These are phyloP conservation scores for Misopates orontium DNA, from an alignment of 257 asterid genomes.

Conservation along the genomic window DNA sequence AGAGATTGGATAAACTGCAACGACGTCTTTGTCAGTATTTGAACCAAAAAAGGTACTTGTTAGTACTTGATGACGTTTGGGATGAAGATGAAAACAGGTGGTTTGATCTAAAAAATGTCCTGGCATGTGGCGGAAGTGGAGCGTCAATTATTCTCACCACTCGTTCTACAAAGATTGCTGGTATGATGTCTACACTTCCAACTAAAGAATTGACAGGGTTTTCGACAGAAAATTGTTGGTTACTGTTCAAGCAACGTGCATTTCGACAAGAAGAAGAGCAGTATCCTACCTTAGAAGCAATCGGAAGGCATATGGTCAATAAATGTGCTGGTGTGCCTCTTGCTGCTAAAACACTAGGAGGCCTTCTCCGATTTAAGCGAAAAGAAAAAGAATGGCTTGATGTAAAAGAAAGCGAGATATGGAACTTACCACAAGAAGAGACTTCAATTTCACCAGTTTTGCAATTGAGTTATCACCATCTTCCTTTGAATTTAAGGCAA, in stretches of 20 bases:
- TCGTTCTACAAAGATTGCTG: constrained; percentile 27
- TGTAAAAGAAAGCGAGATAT: no score
- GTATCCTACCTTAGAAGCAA: no score
- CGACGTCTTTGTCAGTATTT: constrained; percentile 18
- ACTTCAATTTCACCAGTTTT: no score
- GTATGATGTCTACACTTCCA: constrained; percentile 28
- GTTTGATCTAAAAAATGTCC: constrained; percentile 6
- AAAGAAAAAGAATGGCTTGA: constrained; percentile 29
- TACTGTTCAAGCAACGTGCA: no score
- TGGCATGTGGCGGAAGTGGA: constrained; percentile 29
- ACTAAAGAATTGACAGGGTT: constrained; percentile 18
- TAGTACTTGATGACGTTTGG: constrained; percentile 45
- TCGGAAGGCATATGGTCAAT: no score
- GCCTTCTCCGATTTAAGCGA: constrained; percentile 28
- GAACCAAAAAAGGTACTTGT: constrained; percentile 25
- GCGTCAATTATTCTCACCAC: constrained; percentile 35
- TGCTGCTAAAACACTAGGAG: constrained; percentile 36
- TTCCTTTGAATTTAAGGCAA: no score
- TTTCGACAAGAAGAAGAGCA: no score
- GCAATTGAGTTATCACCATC: no score
- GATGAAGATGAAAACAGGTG: constrained; percentile 36
- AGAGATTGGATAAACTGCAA: constrained; percentile 19
- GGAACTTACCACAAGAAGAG: no score
- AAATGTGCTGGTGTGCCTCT: constrained; percentile 36
- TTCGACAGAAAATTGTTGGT: constrained; percentile 32